A percentile compares a stretch with the other conserved stretches of the same genome.
Conservation (phyloP, 1,139 yeast genomes). For the Groenewaldozyma auringiensis region DNA sequence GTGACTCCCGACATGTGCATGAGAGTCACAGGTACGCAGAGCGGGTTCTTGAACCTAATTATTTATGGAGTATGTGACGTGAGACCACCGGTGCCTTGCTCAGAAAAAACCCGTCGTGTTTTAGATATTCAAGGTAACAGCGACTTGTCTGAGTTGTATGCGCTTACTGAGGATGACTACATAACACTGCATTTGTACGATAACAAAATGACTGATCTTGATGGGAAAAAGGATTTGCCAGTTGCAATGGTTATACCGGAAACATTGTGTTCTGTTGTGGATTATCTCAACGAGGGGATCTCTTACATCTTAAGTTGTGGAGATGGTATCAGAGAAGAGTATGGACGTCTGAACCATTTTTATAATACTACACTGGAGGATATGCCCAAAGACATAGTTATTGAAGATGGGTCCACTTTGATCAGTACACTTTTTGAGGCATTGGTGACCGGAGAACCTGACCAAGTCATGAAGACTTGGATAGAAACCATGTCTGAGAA, state of each 20-base stretch:
- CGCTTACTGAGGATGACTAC: slow-evolving; percentile 9
- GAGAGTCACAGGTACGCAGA: slow-evolving; percentile 16
- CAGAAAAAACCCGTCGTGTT: slow-evolving; percentile 3
- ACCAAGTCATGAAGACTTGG: slow-evolving; percentile 44
- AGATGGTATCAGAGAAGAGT: slow-evolving; percentile 35
- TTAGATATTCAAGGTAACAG: slow-evolving; percentile 15
- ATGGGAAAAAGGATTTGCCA: slow-evolving; percentile 21
- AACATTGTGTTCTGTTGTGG: slow-evolving; percentile 29
- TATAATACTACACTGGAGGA: slow-evolving; percentile 4
- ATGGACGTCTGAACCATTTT: slow-evolving; percentile 2
- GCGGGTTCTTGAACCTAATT: slow-evolving; percentile 19
- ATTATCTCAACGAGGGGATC: slow-evolving; percentile 38
- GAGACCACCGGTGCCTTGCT: slow-evolving; percentile 11
- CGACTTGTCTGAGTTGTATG: slow-evolving; percentile 19
- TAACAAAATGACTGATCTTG: slow-evolving; percentile 13
- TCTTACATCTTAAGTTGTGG: slow-evolving; percentile 34
- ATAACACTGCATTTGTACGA: neutral
- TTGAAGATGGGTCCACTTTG: slow-evolving; percentile 1
- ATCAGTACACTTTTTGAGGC: slow-evolving; percentile 38
- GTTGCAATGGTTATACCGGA: slow-evolving; percentile 29
- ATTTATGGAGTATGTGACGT: slow-evolving; percentile 24
- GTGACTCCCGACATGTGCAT: neutral
- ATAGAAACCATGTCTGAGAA: slow-evolving; percentile 55
- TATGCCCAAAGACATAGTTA: neutral
- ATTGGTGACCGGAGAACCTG: slow-evolving; percentile 51